phyloP scores from a whole-genome alignment of 169 alveolate genomes.

The Neospora caninum region DNA sequence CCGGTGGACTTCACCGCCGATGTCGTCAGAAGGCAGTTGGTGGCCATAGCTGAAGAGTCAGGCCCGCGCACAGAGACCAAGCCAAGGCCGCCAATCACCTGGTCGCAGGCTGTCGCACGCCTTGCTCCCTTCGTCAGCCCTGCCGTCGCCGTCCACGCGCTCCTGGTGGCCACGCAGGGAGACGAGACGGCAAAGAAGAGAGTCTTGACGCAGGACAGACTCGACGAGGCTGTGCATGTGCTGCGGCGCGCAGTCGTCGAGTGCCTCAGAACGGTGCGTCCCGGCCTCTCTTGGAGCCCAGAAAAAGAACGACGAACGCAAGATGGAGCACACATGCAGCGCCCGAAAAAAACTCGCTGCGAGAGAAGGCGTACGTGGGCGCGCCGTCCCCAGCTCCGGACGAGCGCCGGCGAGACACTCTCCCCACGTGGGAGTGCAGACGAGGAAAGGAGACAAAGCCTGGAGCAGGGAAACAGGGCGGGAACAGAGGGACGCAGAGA shows the following conservation, averaged over 20 bases:
- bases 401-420: too few species aligned
- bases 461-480: not conserved
- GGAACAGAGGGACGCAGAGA: not conserved
- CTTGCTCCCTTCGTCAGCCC: slow-evolving; percentile 71
- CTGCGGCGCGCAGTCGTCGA: slow-evolving; percentile 1
- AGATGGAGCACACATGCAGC: too few species aligned
- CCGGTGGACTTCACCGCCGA: slow-evolving; percentile 18
- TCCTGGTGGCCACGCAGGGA: slow-evolving; percentile 34
- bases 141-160: slow-evolving; percentile 51
- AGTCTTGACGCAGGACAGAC: not conserved
- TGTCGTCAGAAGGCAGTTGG: not conserved
- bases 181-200: not conserved
- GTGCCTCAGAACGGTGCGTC: not conserved
- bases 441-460: not conserved
- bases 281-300: not conserved
- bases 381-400: too few species aligned
- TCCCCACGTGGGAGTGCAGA: not conserved
- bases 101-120: slow-evolving; percentile 46
- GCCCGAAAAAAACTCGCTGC: too few species aligned
- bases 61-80: not conserved
- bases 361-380: too few species aligned
- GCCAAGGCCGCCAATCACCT: slow-evolving; percentile 27
- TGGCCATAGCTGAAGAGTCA: not conserved
- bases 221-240: not conserved
- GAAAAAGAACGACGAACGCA: too few species aligned